These are phyloP conservation scores for Pythium myriotylum DNA, from an alignment of 352 stramenopile species.

Conservation along the genomic window DNA sequence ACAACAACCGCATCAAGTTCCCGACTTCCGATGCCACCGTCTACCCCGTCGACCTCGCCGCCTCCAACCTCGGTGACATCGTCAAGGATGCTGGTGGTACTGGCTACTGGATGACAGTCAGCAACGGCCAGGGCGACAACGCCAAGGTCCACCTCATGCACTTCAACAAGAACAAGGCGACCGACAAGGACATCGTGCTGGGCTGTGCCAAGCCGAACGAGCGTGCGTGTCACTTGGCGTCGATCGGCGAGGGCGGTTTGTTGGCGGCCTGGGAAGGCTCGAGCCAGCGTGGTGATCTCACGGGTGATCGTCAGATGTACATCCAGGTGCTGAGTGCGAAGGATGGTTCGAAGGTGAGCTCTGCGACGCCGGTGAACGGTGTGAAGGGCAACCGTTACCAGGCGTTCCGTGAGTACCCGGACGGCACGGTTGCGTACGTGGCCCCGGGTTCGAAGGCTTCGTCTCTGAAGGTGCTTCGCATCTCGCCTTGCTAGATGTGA, in stretches of 20 bases:
- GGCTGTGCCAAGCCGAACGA: constrained; percentile 52
- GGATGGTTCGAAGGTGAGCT: constrained; percentile 44
- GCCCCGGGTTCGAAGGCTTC: constrained; percentile 45
- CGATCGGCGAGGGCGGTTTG: constrained; percentile 43
- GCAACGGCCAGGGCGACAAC: constrained; percentile 50
- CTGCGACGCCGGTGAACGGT: constrained; percentile 43
- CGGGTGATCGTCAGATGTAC: constrained; percentile 42
- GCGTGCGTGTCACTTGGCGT: constrained; percentile 46
- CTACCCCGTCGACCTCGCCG: constrained; percentile 54
- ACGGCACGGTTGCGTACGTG: constrained; percentile 57
- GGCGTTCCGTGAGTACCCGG: constrained; percentile 51
- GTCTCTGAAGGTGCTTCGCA: constrained; percentile 52
- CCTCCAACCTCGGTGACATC: constrained; percentile 55
- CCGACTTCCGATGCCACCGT: constrained; percentile 55
- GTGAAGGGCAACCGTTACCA: constrained; percentile 68
- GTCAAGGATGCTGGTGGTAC: constrained; percentile 39
- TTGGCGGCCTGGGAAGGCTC: constrained; percentile 57
- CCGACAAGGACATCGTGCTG: constrained; percentile 56
- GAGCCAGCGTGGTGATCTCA: constrained; percentile 42
- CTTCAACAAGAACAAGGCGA: constrained; percentile 46
- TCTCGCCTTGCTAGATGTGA: constrained; percentile 41
- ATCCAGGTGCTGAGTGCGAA: constrained; percentile 50
- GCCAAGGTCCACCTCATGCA: constrained; percentile 63
- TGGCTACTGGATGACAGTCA: constrained; percentile 67
- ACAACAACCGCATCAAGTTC: constrained; percentile 73